Base-by-base conservation (phyloP, 2,329 filamentous ascomycete species). In the Raffaelea albimanens region DNA sequence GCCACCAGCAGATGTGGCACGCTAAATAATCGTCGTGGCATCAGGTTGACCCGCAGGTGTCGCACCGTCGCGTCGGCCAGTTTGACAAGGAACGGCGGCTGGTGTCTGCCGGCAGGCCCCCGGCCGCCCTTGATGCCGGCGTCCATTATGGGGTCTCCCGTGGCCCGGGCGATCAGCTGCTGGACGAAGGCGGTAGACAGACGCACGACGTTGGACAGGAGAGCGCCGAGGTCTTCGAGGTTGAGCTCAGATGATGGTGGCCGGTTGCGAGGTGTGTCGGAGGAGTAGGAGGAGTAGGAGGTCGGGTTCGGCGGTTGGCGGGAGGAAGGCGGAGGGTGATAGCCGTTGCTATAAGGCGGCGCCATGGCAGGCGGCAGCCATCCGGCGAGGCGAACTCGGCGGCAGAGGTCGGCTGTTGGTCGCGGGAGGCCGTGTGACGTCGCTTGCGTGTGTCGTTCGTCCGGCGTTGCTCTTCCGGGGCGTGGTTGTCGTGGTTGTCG, bases 1-100 rank as follows among this genome's bases (percentile, higher is more conserved):
- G 77, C 61, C 18, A 86, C 78, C 53, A 95, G 63, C 16, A 82
- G 62, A 60, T 86, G 84, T 33, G 80, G 76, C 48, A 88, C 71
- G 66, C 72, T 81, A 43, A 82, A 56, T 23, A 82, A 55, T n/a
- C 76, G 70, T 40, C 68, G 66, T 20, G 68, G 60, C 31, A 67
- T 67, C 59, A 80, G 54, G 56, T 78, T 79, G 57, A 62, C 61
- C 55, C 61, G 62, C 49, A 69, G 43, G 50, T 65, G 65, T 31
- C 53, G 50, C 39, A 52, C 43, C 18, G 38, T 14, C 9, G 45
- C 39, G 21, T 46, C 42, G 23, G 39, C 47, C n/a, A 48, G 21
- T 7, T 47, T 14, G 20, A 65, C 47, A 16, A 41, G 25, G 3
- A 39, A 10, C 1, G 29, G 34, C 55, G 56, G 36, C 62, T 60